Conservation (phyloP, 306 rosid genomes). For the Abrus pulchellus region DNA sequence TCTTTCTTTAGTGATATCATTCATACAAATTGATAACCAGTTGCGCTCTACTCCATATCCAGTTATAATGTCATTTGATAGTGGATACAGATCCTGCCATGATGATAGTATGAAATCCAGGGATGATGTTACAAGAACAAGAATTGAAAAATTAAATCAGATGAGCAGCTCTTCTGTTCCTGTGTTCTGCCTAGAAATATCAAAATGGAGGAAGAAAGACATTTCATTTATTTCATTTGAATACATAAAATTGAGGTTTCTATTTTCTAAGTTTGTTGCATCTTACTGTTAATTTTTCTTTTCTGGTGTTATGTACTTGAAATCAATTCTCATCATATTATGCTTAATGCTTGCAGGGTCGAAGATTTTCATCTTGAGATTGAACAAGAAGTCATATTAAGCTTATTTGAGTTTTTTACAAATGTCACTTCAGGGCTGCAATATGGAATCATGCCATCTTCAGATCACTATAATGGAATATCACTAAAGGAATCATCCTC, state of each 20-base stretch:
- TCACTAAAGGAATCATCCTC: slow-evolving; percentile 54
- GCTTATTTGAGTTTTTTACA: slow-evolving; percentile 80
- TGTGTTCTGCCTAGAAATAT: slow-evolving; percentile 71
- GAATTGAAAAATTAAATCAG: slow-evolving; percentile 59
- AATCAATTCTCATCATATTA: slow-evolving; percentile 35
- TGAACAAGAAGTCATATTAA: slow-evolving; percentile 90
- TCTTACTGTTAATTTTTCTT: slow-evolving; percentile 23
- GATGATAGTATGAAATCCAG: slow-evolving; percentile 54
- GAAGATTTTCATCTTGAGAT: slow-evolving; percentile 92
- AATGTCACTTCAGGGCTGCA: slow-evolving; percentile 69
- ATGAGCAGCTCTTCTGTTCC: slow-evolving; percentile 64
- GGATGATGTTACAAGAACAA: slow-evolving; percentile 57
- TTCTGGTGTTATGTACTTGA: slow-evolving; percentile 15
- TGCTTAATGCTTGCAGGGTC: slow-evolving; percentile 71
- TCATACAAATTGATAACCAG: slow-evolving; percentile 94
- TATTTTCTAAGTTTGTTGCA: slow-evolving; percentile 42
- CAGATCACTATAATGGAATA: slow-evolving; percentile 55
- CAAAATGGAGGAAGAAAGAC: slow-evolving; percentile 97
- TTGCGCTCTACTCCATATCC: slow-evolving; percentile 91
- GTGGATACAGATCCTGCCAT: slow-evolving; percentile 61
- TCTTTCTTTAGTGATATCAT: slow-evolving; percentile 68
- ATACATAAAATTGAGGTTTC: slow-evolving; percentile 83
- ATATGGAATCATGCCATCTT: slow-evolving; percentile 59
- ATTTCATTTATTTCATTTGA: slow-evolving; percentile 86
- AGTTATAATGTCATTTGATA: slow-evolving; percentile 80